Evolutionary conservation across 306 rosid genomes (phyloP).

Genomic region (Trifolium repens): DNA sequence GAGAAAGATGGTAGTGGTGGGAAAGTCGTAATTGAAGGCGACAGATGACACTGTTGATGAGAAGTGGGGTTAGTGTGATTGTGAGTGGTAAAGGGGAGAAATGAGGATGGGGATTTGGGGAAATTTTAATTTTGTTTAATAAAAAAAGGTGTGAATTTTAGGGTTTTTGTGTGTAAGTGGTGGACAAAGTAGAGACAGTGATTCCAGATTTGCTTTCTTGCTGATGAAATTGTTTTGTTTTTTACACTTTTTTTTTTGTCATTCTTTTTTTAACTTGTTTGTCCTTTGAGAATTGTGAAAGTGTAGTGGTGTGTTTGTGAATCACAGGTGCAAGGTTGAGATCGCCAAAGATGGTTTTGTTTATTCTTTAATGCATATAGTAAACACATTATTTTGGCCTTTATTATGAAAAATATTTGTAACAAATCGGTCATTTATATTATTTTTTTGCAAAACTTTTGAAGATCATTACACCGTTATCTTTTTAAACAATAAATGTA

Average conservation of each 20-base stretch:
- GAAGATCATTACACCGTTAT: no score
- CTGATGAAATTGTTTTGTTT: background rate
- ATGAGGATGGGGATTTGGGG: constrained; percentile 48
- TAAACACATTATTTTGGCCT: no score
- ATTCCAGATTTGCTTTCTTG: constrained; percentile 26
- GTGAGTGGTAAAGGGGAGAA: constrained; percentile 38
- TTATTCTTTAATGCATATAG: no score
- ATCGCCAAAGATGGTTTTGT: no score
- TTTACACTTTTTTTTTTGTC: background rate
- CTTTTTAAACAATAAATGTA: no score
- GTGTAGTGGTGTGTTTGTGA: background rate
- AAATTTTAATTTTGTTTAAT: constrained; percentile 35
- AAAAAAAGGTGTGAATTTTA: constrained; percentile 11
- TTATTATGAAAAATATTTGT: no score
- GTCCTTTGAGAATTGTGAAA: background rate
- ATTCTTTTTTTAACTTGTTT: background rate
- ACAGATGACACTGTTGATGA: constrained; percentile 76
- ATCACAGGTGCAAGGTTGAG: no score
- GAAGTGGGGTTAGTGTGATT: constrained; percentile 49
- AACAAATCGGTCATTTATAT: no score
- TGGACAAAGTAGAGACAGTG: constrained; percentile 1
- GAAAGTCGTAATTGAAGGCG: constrained; percentile 98
- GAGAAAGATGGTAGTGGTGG: constrained; percentile 52
- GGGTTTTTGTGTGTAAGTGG: constrained; percentile 35
- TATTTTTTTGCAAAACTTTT: no score